Evolutionary conservation across 2,329 filamentous ascomycete genomes (phyloP), one percentile per base, ranked within the genome.

Genomic region (Cryoendolithus antarcticus): DNA sequence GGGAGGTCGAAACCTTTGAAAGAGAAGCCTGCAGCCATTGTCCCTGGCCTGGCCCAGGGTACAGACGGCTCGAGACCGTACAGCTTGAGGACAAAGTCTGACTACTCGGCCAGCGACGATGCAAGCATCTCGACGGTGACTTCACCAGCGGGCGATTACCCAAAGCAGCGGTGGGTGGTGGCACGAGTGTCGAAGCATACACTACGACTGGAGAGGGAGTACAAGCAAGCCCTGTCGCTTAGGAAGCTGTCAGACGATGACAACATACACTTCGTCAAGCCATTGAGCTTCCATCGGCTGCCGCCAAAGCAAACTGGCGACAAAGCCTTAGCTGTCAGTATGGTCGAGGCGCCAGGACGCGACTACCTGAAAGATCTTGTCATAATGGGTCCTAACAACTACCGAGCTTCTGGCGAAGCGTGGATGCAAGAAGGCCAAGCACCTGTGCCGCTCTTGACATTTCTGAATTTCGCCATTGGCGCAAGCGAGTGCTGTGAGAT

Each of bases 381-480:
- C 34, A 76, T 86, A 43, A 75, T 93, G 50, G 86, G 88, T 0
- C 84, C 86, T 27, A 67, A 66, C 36, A 60, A 59, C 42, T 68
- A 65, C 53, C 39, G 44, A 4, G 45, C 55, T 4, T 44, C 48
- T 3, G 50, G 46, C n/a, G 49, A 48, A n/a, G 46, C 45, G 10
- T 34, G 44, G 24, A 39, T 45, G 29, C 39, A 32, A 29, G 36
- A 41, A 36, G 21, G 42, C 38, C 38, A 44, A 39, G 34, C 34
- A 30, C 40, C 38, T 31, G 30, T 32, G 6, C 34, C 38, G 29
- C 65, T 95, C 4, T 71, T 81, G 34, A 70, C 75, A n/a, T 95
- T 95, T 53, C 71, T 96, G 21, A 82, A 93, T 53, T 95, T 95
- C 56, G 89, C 88, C 24, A 84, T 94, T 43, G 88, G 88, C 15